Conservation (phyloP, 1,284 basidiomycete species). For the Testicularia cyperi region DNA sequence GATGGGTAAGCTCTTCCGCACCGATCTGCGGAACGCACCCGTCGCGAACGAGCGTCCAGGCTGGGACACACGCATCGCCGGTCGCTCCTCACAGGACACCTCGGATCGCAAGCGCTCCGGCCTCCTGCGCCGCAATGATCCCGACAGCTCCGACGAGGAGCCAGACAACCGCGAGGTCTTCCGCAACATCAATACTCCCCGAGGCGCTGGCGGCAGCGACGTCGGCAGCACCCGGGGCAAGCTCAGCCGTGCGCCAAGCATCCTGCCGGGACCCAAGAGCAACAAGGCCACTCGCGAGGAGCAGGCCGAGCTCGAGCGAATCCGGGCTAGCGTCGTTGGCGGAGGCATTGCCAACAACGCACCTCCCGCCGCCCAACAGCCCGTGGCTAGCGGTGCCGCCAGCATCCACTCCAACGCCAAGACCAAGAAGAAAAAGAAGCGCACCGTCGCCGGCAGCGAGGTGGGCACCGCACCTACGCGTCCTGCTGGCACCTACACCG, state of each 20-base stretch:
- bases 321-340: conserved; percentile 48
- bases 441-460: conserved; percentile 46
- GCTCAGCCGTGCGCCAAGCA: conserved; percentile 18
- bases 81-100: conserved; percentile 9
- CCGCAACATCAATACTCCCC: conserved; percentile 48
- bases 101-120: conserved; percentile 10
- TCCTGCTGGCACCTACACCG: conserved; percentile 26
- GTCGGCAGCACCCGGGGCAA: conserved; percentile 37
- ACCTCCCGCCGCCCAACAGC: conserved; percentile 5
- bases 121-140: conserved; percentile 18
- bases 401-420: conserved; percentile 26
- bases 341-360: conserved; percentile 28
- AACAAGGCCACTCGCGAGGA: conserved; percentile 21
- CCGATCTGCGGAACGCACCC: conserved; percentile 39
- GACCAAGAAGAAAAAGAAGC: conserved; percentile 43
- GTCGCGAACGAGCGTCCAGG: conserved; percentile 5
- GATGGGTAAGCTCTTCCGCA: conserved; percentile 56
- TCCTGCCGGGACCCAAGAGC: conserved; percentile 49
- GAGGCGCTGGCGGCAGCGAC: conserved; percentile 20
- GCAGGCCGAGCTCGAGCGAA: conserved; percentile 37
- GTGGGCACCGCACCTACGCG: conserved; percentile 50
- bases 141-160: conserved; percentile 52
- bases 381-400: conserved; percentile 10
- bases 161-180: conserved; percentile 44
- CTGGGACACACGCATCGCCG: conserved; percentile 38